phyloP scores from a whole-genome alignment of 1,139 yeast species.

The Taphrina wiesneri region DNA sequence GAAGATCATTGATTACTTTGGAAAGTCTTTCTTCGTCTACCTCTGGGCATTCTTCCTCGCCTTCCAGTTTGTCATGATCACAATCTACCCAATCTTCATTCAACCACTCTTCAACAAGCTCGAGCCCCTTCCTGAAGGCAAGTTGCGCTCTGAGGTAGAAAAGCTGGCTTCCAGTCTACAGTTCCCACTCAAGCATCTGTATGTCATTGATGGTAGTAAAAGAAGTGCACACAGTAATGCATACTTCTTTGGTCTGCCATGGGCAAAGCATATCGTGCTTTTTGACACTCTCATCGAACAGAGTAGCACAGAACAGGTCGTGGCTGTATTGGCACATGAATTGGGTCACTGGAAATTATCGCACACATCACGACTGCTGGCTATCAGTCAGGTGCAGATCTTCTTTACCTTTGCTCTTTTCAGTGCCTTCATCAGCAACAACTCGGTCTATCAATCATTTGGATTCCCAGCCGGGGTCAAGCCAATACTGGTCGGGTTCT shows the following conservation, averaged over 20 bases:
- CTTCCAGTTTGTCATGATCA: constrained; percentile 71
- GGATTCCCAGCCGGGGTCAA: constrained; percentile 57
- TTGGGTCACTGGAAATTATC: constrained; percentile 95
- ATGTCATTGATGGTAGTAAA: constrained; percentile 90
- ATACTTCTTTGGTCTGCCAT: constrained; percentile 90
- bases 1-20: constrained; percentile 76
- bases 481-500: constrained; percentile 78
- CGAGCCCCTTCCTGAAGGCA: constrained; percentile 87
- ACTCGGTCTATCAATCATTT: constrained; percentile 72
- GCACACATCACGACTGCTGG: constrained; percentile 73
- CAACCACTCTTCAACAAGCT: constrained; percentile 91
- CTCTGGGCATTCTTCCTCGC: constrained; percentile 69
- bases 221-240: constrained; percentile 97
- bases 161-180: constrained; percentile 68
- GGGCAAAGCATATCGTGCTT: constrained; percentile 92
- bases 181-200: constrained; percentile 82
- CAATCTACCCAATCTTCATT: constrained; percentile 75
- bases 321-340: constrained; percentile 95
- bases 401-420: constrained; percentile 68
- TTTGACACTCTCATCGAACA: constrained; percentile 86
- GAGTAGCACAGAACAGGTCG: constrained; percentile 73
- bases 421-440: constrained; percentile 75
- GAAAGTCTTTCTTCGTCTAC: constrained; percentile 77
- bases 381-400: constrained; percentile 64
- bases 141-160: constrained; percentile 78